These are phyloP conservation scores for Nannizzia gypsea DNA, from an alignment of 2,329 filamentous ascomycete species.

Conservation along the genomic window DNA sequence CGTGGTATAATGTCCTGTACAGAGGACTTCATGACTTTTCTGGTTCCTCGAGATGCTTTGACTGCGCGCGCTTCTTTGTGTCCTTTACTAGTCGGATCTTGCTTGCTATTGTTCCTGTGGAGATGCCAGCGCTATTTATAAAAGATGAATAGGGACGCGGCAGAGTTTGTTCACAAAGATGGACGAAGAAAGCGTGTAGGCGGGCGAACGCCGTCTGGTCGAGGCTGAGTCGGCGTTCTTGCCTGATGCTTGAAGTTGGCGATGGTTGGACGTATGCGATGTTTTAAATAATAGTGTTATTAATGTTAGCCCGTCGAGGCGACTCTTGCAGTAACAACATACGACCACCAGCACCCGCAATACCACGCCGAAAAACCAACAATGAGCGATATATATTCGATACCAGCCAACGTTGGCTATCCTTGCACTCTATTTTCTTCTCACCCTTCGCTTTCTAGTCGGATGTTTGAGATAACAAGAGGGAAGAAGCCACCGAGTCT, in stretches of 20 bases:
- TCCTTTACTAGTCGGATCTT: background rate
- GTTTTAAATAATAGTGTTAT: no score
- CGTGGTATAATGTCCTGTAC: background rate
- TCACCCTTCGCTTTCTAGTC: background rate
- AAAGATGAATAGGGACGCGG: background rate
- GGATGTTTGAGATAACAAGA: background rate
- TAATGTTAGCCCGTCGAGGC: no score
- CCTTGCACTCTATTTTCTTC: background rate
- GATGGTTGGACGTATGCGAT: background rate
- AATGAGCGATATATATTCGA: background rate
- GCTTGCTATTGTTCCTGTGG: conserved; percentile 6
- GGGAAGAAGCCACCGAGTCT: background rate
- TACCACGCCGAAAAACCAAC: background rate
- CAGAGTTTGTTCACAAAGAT: background rate
- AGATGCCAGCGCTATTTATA: conserved; percentile 3
- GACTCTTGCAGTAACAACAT: background rate
- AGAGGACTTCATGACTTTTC: background rate
- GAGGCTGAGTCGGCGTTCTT: background rate
- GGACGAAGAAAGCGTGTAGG: background rate
- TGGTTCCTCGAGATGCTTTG: background rate
- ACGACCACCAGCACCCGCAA: background rate
- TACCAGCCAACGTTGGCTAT: background rate
- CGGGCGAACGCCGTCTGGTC: background rate
- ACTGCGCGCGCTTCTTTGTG: conserved; percentile 1
- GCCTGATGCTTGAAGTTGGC: background rate